Evolutionary conservation across 2,329 filamentous ascomycete species (phyloP).

Genomic region (Elsinoe perseae): DNA sequence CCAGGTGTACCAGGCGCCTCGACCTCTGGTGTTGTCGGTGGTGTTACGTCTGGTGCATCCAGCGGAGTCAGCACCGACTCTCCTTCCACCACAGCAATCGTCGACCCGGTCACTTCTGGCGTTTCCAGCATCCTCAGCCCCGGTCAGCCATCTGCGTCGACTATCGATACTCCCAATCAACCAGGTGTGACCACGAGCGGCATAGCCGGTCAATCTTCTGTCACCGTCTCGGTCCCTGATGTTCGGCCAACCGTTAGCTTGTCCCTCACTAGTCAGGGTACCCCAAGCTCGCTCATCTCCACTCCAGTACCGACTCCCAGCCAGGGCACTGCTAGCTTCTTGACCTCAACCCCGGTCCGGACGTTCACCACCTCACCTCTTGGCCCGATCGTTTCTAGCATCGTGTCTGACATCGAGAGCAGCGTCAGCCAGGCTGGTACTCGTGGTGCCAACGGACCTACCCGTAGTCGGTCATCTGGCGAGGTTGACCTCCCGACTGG

Average conservation of each 20-base stretch:
- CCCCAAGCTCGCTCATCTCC: conserved; percentile 2
- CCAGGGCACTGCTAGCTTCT: background rate
- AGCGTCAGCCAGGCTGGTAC: conserved; percentile 5
- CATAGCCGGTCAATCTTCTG: background rate
- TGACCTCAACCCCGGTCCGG: background rate
- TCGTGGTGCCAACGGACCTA: background rate
- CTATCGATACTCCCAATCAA: background rate
- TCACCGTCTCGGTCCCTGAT: background rate
- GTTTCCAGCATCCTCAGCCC: background rate
- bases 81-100: background rate
- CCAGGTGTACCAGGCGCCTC: background rate
- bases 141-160: background rate
- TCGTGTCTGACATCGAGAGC: conserved; percentile 4
- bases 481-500: background rate
- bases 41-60: background rate
- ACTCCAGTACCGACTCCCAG: conserved; percentile 1
- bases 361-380: background rate
- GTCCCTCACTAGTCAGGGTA: background rate
- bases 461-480: background rate
- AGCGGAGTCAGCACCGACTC: background rate
- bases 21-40: background rate
- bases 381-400: background rate
- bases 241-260: background rate
- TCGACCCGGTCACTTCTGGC: background rate
- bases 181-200: background rate